Evolutionary conservation across 2,329 filamentous ascomycete genomes (phyloP).

Genomic region (Hymenotorrendiella dingleyae): DNA sequence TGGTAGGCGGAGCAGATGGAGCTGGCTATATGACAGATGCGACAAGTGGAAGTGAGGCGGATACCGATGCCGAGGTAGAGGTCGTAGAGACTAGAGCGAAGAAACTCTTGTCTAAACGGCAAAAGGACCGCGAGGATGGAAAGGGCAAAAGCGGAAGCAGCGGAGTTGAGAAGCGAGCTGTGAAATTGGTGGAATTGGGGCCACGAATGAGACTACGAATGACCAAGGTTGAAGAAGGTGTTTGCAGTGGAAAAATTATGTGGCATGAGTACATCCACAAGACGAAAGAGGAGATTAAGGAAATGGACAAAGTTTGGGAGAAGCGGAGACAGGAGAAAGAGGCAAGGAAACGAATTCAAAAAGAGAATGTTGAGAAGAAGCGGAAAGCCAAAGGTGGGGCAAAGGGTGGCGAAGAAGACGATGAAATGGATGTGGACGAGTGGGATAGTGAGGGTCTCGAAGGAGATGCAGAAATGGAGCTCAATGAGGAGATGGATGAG

Average conservation of each 20-base stretch:
- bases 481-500: slow-evolving; percentile 30
- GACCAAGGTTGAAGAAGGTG: slow-evolving; percentile 92
- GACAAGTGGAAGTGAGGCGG: slow-evolving; percentile 82
- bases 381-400: slow-evolving; percentile 47
- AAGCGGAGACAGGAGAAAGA: slow-evolving; percentile 75
- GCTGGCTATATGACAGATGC: slow-evolving; percentile 81
- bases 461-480: slow-evolving; percentile 30
- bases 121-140: slow-evolving; percentile 42
- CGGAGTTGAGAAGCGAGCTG: slow-evolving; percentile 65
- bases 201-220: slow-evolving; percentile 83
- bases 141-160: slow-evolving; percentile 34
- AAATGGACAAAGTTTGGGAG: slow-evolving; percentile 80
- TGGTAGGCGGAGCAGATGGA: slow-evolving; percentile 74
- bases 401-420: slow-evolving; percentile 44
- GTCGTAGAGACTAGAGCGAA: slow-evolving; percentile 60
- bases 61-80: slow-evolving; percentile 94
- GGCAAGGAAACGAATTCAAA: slow-evolving; percentile 72
- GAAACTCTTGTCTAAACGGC: slow-evolving; percentile 48
- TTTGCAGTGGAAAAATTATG: slow-evolving; percentile 86
- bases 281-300: slow-evolving; percentile 67
- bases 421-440: slow-evolving; percentile 41
- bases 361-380: slow-evolving; percentile 86
- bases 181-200: slow-evolving; percentile 88
- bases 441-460: slow-evolving; percentile 32
- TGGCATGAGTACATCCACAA: slow-evolving; percentile 97